Evolutionary conservation across 2,329 filamentous ascomycete genomes (phyloP), one percentile per base, ranked within the genome.

Genomic region (Zymoseptoria brevis): DNA sequence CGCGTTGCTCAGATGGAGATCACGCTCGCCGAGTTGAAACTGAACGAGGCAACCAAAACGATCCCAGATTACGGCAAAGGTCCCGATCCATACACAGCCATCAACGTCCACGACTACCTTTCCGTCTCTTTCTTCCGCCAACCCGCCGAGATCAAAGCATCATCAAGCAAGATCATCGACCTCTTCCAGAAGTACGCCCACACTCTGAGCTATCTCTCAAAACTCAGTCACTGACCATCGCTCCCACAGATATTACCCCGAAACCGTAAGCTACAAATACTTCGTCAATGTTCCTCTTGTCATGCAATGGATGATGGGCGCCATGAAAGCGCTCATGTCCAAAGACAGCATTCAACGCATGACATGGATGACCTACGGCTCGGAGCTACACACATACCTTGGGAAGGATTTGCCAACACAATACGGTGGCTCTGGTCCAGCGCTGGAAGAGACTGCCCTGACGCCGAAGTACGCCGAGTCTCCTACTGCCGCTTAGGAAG

Each of bases 71-170:
- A 85, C 62, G 78, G 83, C 65, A 69, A 79, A 41, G 82, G 81
- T 16, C 76, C 80, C 8, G 93, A 96, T 71, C 89, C 88, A 0
- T 95, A 96, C 77, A 89, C 93, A 75, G 91, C 95, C 79, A 83
- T 89, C 68, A 92, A 96, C 75, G 86, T 96, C 26, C 93, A 97
- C 76, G 93, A 97, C 79, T 96, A 96, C 80, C 84, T 89, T 67
- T 87, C 85, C 63, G 86, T 96, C 72, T 90, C 86, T 70, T 96
- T 96, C 80, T 80, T 96, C 66, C 86, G 90, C 61, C 86, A 89
- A 78, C 87, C 93, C 58, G 83, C 88, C 0, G 79, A 82, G 59
- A 86, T 94, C 75, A 91, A 89, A 74, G 81, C 85, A 3, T 88
- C 89, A 16, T 88, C 85, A 64, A 86, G 85, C 69, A 85, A 92